phyloP scores from a whole-genome alignment of 2,329 filamentous ascomycete genomes.

The Penicillium brasilianum region DNA sequence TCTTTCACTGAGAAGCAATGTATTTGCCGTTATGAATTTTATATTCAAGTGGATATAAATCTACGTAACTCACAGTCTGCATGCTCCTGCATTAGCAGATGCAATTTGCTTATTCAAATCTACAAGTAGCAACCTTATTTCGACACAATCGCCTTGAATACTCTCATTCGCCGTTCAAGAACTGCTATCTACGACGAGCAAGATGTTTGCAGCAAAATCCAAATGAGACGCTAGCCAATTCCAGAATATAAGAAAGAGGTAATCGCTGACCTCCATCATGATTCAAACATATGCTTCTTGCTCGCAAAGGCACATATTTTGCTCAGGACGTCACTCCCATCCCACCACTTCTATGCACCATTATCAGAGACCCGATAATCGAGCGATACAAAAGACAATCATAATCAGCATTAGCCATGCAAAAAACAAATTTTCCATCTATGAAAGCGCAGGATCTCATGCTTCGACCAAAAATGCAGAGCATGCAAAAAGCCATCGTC shows the following conservation, averaged over 20 bases:
- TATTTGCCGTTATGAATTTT: background rate
- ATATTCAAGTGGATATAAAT: too few relatives aligned
- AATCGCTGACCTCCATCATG: background rate
- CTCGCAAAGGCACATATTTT: background rate
- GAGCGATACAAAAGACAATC: background rate
- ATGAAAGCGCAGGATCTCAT: conserved; percentile 14
- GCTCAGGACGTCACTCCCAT: background rate
- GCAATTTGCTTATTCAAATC: too few relatives aligned
- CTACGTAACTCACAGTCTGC: too few relatives aligned
- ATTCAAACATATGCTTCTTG: background rate
- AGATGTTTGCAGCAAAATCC: too few relatives aligned
- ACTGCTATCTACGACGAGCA: background rate
- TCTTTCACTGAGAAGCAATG: background rate
- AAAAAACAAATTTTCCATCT: conserved; percentile 19
- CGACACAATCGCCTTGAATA: background rate
- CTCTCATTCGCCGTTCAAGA: background rate
- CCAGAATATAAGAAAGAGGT: background rate
- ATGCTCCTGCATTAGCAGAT: too few relatives aligned
- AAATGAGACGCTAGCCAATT: background rate
- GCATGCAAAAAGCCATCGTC: conserved; percentile 21
- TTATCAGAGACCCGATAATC: background rate
- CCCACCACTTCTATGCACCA: conserved; percentile 3
- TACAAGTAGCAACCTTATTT: background rate
- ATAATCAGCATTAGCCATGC: background rate
- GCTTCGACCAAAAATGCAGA: conserved; percentile 2